Evolutionary conservation across 2,329 filamentous ascomycete genomes (phyloP).

Genomic region (Talaromyces sp.): DNA sequence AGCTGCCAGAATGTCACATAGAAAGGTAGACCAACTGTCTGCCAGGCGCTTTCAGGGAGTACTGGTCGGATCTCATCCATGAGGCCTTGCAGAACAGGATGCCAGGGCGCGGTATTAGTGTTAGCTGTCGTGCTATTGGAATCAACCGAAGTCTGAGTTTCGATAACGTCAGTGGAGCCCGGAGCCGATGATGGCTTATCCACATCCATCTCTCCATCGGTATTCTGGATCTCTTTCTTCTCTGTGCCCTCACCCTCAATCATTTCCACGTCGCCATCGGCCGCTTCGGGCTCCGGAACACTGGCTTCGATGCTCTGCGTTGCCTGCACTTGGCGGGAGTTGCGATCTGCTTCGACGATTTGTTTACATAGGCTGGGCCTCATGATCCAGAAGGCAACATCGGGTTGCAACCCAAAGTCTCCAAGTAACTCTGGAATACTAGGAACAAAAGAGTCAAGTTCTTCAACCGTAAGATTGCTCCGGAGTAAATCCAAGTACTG

Average conservation of each 20-base stretch:
- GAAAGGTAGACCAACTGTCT: constrained; percentile 70
- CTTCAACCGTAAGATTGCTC: constrained; percentile 66
- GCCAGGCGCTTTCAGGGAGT: constrained; percentile 60
- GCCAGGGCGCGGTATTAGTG: constrained; percentile 48
- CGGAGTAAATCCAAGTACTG: constrained; percentile 88
- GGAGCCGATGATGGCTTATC: constrained; percentile 25
- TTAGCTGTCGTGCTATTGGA: constrained; percentile 23
- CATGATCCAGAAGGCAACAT: constrained; percentile 78
- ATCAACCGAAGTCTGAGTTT: not conserved
- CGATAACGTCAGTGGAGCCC: constrained; percentile 6
- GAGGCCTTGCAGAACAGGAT: constrained; percentile 68
- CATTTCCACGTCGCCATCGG: constrained; percentile 33
- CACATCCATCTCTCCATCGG: constrained; percentile 30
- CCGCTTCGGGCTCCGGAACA: constrained; percentile 22
- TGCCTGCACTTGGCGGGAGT: constrained; percentile 25
- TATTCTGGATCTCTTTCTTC: constrained; percentile 18
- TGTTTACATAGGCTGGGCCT: constrained; percentile 67
- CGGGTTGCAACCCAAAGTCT: constrained; percentile 73
- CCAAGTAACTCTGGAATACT: constrained; percentile 66
- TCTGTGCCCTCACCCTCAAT: constrained; percentile 23
- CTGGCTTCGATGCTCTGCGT: constrained; percentile 15
- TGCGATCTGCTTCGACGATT: constrained; percentile 44
- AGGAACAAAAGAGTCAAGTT: constrained; percentile 76
- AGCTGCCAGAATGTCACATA: constrained; percentile 92
- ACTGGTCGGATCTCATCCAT: constrained; percentile 62